phyloP scores from a whole-genome alignment of 73 alveolate species.

The Paramecium pentaurelia region DNA sequence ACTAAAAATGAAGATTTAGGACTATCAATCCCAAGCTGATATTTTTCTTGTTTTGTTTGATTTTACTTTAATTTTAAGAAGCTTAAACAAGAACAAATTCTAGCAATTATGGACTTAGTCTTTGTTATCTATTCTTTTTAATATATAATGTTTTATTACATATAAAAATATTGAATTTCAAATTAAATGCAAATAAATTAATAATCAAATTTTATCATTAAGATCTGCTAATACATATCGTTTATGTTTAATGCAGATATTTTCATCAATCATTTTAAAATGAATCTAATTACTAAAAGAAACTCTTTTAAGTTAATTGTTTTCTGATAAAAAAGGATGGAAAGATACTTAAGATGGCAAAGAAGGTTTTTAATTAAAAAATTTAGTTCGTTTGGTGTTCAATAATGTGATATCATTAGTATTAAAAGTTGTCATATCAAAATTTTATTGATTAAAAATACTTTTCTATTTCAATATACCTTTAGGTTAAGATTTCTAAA shows the following conservation, averaged over 20 bases:
- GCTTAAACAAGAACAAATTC: neutral
- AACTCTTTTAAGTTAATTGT: neutral
- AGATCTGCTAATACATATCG: neutral
- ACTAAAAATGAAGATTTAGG: neutral
- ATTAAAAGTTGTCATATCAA: neutral
- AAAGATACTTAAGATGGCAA: neutral
- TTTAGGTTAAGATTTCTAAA: neutral
- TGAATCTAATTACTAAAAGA: neutral
- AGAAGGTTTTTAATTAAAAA: neutral
- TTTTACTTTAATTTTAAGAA: neutral
- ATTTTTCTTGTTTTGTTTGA: neutral
- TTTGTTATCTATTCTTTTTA: neutral
- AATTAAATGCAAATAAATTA: neutral
- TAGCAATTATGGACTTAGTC: neutral
- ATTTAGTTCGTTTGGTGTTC: neutral
- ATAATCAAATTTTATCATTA: neutral
- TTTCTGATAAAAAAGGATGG: neutral
- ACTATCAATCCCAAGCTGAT: conserved; percentile 10
- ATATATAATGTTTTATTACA: neutral
- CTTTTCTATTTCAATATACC: neutral
- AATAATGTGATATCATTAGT: neutral
- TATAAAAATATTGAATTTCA: neutral
- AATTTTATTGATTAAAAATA: neutral
- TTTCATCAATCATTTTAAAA: neutral
- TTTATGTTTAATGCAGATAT: neutral